Evolutionary conservation across 2,329 filamentous ascomycete genomes (phyloP).

Genomic region (Scedosporium dehoogii): DNA sequence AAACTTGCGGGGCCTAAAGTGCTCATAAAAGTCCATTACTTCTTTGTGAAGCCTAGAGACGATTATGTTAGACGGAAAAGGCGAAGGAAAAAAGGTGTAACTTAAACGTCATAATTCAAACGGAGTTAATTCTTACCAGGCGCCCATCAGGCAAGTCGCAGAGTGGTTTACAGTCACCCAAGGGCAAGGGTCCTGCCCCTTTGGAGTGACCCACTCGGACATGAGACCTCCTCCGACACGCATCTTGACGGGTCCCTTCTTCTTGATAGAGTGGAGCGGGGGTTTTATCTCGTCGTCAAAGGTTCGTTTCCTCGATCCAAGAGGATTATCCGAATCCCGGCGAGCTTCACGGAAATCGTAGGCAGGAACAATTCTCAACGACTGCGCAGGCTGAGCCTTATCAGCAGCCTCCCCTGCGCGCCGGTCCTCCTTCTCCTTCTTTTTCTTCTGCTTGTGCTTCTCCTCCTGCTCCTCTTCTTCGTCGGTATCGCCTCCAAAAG

Average conservation of each 20-base stretch:
- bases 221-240: constrained; percentile 39
- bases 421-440: constrained; percentile 5
- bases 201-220: constrained; percentile 38
- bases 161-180: constrained; percentile 53
- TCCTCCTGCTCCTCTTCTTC: constrained; percentile 22
- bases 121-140: constrained; percentile 36
- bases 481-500: constrained; percentile 55
- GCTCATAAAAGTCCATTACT: constrained; percentile 80
- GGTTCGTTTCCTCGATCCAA: constrained; percentile 66
- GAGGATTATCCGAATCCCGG: constrained; percentile 16
- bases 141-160: constrained; percentile 38
- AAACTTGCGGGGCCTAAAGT: constrained; percentile 65
- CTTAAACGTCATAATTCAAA: constrained; percentile 3
- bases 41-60: constrained; percentile 72
- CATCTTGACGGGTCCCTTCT: constrained; percentile 36
- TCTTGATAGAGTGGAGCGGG: constrained; percentile 37
- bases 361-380: not conserved
- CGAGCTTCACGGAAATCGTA: not conserved
- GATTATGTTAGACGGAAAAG: not conserved
- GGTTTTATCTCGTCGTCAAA: constrained; percentile 57
- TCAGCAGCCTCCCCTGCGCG: not conserved
- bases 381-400: not conserved
- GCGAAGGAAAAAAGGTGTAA: not conserved
- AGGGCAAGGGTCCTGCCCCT: constrained; percentile 40
- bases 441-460: constrained; percentile 14